phyloP scores from a whole-genome alignment of 2,329 filamentous ascomycete genomes.

The Atkinsonella hypoxylon region DNA sequence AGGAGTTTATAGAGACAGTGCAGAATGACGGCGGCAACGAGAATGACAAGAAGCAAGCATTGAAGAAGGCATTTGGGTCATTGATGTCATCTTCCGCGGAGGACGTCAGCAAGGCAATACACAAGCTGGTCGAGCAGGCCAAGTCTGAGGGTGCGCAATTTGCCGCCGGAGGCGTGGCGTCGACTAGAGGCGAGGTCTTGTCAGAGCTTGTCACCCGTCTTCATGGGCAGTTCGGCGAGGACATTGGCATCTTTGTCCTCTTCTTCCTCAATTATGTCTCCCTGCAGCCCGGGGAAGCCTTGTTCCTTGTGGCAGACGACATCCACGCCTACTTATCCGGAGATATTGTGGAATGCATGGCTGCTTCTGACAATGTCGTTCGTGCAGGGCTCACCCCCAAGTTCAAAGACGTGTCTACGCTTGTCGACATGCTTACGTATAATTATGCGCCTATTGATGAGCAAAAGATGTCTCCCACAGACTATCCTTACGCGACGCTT shows the following conservation, averaged over 20 bases:
- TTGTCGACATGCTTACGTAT: conserved; percentile 89
- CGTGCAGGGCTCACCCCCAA: conserved; percentile 96
- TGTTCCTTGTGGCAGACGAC: conserved; percentile 93
- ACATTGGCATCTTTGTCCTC: conserved; percentile 87
- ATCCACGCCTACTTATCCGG: conserved; percentile 91
- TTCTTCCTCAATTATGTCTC: conserved; percentile 97
- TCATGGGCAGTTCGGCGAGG: conserved; percentile 72
- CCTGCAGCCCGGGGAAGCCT: conserved; percentile 77
- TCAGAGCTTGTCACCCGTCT: conserved; percentile 66
- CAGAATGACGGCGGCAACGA: conserved; percentile 29
- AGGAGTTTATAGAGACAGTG: conserved; percentile 40
- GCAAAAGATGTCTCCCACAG: conserved; percentile 80
- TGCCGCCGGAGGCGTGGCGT: conserved; percentile 57
- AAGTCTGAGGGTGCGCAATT: conserved; percentile 59
- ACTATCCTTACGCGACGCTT: conserved; percentile 77
- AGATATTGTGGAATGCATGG: conserved; percentile 99
- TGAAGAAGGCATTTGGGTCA: conserved; percentile 63
- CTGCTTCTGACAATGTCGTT: conserved; percentile 95
- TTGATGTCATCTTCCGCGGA: conserved; percentile 69
- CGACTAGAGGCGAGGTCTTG: conserved; percentile 57
- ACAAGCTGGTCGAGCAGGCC: conserved; percentile 60
- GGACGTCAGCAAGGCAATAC: conserved; percentile 40
- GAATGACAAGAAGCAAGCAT: conserved; percentile 61
- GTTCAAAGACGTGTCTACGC: conserved; percentile 87
- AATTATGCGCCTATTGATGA: conserved; percentile 87